Evolutionary conservation across 1,139 yeast species (phyloP).

Genomic region (Kurtzmaniella natalensis): DNA sequence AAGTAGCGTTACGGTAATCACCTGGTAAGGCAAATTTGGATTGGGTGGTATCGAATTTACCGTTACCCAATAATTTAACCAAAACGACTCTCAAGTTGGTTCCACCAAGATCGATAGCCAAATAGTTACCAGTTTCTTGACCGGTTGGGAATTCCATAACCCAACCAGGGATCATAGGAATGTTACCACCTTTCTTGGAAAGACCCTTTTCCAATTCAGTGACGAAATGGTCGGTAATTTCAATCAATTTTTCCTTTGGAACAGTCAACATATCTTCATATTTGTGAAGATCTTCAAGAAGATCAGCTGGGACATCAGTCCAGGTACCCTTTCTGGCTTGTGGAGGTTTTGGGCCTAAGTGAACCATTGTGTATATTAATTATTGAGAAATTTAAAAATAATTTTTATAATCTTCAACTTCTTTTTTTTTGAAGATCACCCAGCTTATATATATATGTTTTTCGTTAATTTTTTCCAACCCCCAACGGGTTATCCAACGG

Average conservation of each 20-base stretch:
- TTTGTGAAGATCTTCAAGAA: conserved; percentile 54
- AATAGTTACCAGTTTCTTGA: conserved; percentile 77
- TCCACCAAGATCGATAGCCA: conserved; percentile 95
- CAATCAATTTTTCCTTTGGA: conserved; percentile 52
- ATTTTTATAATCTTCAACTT: too few relatives aligned
- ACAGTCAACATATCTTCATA: conserved; percentile 67
- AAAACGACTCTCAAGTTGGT: conserved; percentile 88
- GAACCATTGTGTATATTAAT: conserved; percentile 70
- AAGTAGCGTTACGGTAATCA: conserved; percentile 69
- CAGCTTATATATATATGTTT: too few relatives aligned
- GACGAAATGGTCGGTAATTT: conserved; percentile 59
- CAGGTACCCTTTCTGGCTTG: conserved; percentile 80
- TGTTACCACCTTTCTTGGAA: conserved; percentile 71
- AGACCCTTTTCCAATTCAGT: conserved; percentile 77
- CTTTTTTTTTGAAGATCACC: too few relatives aligned
- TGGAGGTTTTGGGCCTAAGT: conserved; percentile 79
- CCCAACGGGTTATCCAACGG: too few relatives aligned
- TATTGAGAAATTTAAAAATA: too few relatives aligned
- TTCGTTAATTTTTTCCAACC: too few relatives aligned
- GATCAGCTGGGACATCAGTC: conserved; percentile 65
- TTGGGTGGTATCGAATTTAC: conserved; percentile 77
- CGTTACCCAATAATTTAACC: conserved; percentile 74
- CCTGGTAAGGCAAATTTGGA: conserved; percentile 76
- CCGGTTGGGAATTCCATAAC: conserved; percentile 93
- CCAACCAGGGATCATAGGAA: conserved; percentile 98